Evolutionary conservation across 352 stramenopile species (phyloP).

Genomic region (Aphanomyces euteiches): DNA sequence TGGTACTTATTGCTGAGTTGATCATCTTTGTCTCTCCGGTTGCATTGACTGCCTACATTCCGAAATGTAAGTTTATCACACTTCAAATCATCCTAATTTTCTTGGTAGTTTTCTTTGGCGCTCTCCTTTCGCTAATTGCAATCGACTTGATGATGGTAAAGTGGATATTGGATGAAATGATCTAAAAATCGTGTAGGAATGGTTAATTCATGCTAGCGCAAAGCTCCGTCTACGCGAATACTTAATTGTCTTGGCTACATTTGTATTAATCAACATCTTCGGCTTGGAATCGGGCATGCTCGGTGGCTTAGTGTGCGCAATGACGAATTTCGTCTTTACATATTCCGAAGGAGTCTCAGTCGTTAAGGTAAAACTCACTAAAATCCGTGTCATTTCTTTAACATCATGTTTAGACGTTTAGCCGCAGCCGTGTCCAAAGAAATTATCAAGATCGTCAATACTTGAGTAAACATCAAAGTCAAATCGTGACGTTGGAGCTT

Average conservation of each 20-base stretch:
- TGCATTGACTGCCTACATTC: constrained; percentile 87
- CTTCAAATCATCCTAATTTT: neutral
- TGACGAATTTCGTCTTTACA: constrained; percentile 48
- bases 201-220: constrained; percentile 53
- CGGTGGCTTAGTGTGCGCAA: constrained; percentile 78
- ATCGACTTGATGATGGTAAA: constrained; percentile 88
- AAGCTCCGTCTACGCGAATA: constrained; percentile 85
- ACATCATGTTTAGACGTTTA: constrained; percentile 59
- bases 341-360: constrained; percentile 30
- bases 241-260: constrained; percentile 85
- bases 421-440: constrained; percentile 38
- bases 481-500: constrained; percentile 61
- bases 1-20: constrained; percentile 52
- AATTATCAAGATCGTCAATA: constrained; percentile 29
- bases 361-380: constrained; percentile 13
- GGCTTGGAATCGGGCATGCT: constrained; percentile 91
- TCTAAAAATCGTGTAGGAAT: constrained; percentile 38
- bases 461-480: constrained; percentile 41
- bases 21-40: constrained; percentile 76
- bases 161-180: neutral
- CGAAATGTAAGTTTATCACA: constrained; percentile 56
- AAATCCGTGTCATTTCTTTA: constrained; percentile 47
- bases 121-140: constrained; percentile 95
- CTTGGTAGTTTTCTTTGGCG: constrained; percentile 88
- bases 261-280: constrained; percentile 84